A percentile compares a stretch with the other conserved stretches of the same genome.
Evolutionary conservation across 495 filamentous ascomycete genomes (phyloP).

Genomic region (Xylaria cubensis): DNA sequence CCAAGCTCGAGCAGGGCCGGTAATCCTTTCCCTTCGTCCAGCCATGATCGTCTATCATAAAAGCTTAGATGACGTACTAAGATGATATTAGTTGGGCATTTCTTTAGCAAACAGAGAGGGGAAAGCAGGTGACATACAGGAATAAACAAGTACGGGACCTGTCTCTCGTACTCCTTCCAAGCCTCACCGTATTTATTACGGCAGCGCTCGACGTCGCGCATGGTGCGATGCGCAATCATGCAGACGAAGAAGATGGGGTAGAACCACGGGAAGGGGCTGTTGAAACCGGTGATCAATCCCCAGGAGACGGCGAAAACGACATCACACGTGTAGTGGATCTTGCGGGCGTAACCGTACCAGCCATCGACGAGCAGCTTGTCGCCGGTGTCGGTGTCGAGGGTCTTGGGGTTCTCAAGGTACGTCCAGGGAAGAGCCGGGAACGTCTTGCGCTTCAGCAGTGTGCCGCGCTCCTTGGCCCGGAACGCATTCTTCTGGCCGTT

Average conservation of each 20-base stretch:
- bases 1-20: not conserved
- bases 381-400: slow-evolving; percentile 78
- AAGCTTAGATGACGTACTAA: slow-evolving; percentile 36
- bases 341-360: slow-evolving; percentile 93
- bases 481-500: slow-evolving; percentile 98
- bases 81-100: slow-evolving; percentile 8
- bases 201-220: slow-evolving; percentile 85
- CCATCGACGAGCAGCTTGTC: slow-evolving; percentile 87
- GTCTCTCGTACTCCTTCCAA: slow-evolving; percentile 87
- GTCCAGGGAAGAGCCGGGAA: slow-evolving; percentile 97
- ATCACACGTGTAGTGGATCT: slow-evolving; percentile 95
- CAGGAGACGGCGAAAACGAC: slow-evolving; percentile 73
- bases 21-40: not conserved
- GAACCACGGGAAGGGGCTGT: slow-evolving; percentile 94
- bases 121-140: slow-evolving; percentile 69
- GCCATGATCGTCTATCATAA: not conserved
- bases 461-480: slow-evolving; percentile 80
- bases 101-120: not conserved
- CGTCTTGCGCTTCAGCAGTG: slow-evolving; percentile 70
- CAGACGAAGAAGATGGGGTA: slow-evolving; percentile 87
- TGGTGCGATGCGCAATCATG: slow-evolving; percentile 92
- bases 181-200: slow-evolving; percentile 88
- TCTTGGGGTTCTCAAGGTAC: slow-evolving; percentile 82
- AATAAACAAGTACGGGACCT: slow-evolving; percentile 94
- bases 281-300: slow-evolving; percentile 67